Conservation (phyloP, 2,329 filamentous ascomycete genomes). For the Ophiocordyceps robertsii region DNA sequence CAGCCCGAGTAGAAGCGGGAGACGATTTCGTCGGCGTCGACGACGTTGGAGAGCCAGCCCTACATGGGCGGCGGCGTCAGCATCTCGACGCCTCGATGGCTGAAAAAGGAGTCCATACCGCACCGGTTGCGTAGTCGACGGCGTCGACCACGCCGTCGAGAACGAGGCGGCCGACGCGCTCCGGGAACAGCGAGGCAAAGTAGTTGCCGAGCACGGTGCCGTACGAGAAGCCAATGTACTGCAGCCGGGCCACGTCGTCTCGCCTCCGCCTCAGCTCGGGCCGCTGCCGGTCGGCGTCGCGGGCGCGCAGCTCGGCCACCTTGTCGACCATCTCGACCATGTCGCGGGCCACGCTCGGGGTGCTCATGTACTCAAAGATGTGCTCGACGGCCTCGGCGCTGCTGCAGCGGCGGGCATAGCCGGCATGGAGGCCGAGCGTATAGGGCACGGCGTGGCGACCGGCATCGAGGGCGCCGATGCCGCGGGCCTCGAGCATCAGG, state of each 20-base stretch:
- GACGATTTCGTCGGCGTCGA: slow-evolving; percentile 22
- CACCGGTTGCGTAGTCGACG: slow-evolving; percentile 19
- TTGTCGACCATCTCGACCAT: slow-evolving; percentile 31
- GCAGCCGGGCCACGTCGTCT: slow-evolving; percentile 13
- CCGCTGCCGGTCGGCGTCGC: background rate
- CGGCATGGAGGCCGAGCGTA: slow-evolving; percentile 12
- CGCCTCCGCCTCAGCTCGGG: background rate
- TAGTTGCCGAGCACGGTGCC: slow-evolving; percentile 20
- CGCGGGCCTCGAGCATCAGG: slow-evolving; percentile 15
- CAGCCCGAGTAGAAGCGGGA: slow-evolving; percentile 22
- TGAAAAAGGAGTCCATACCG: slow-evolving; percentile 10
- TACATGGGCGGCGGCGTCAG: slow-evolving; percentile 1
- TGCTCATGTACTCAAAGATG: slow-evolving; percentile 20
- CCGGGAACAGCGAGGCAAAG: slow-evolving; percentile 22
- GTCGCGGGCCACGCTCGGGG: slow-evolving; percentile 25
- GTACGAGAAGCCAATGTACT: slow-evolving; percentile 39
- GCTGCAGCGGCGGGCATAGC: slow-evolving; percentile 16
- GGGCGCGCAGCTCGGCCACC: slow-evolving; percentile 17
- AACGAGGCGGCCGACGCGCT: slow-evolving; percentile 25
- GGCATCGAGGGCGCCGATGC: slow-evolving; percentile 14
- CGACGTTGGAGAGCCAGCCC: slow-evolving; percentile 22
- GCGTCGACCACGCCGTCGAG: slow-evolving; percentile 24
- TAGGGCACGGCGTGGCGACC: slow-evolving; percentile 10
- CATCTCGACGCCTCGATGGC: background rate
- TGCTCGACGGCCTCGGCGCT: slow-evolving; percentile 1